A percentile compares a stretch with the other conserved stretches of the same genome.
These are phyloP conservation scores for Didymella glomerata DNA, from an alignment of 2,329 filamentous ascomycete genomes.

Conservation along the genomic window DNA sequence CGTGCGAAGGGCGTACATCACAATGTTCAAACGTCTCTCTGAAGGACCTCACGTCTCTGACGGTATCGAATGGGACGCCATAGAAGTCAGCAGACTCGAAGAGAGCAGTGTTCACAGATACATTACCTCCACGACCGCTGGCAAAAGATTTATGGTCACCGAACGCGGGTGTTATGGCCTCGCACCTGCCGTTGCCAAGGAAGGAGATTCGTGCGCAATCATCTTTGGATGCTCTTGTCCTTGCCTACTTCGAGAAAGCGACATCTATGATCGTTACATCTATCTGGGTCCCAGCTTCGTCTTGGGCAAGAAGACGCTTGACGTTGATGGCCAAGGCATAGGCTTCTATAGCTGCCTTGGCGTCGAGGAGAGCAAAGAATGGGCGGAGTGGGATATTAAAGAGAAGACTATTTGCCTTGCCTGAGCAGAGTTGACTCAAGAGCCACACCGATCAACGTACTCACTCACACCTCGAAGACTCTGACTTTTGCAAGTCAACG, in stretches of 20 bases:
- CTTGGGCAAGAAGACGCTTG: not conserved
- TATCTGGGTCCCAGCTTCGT: conserved; percentile 3
- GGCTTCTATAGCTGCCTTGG: conserved; percentile 19
- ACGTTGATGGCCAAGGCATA: conserved; percentile 1
- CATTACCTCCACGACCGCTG: conserved; percentile 10
- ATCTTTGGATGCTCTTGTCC: conserved; percentile 20
- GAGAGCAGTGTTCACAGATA: conserved; percentile 4
- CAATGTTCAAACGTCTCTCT: not conserved
- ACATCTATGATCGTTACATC: not conserved
- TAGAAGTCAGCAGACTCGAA: not conserved
- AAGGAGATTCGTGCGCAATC: conserved; percentile 16
- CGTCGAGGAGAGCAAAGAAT: conserved; percentile 22
- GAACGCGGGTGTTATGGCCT: conserved; percentile 17
- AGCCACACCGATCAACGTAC: too few species aligned
- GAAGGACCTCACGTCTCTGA: not conserved
- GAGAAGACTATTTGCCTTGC: conserved; percentile 22
- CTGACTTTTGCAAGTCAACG: too few species aligned
- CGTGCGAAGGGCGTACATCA: not conserved
- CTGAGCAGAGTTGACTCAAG: not conserved
- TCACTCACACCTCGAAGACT: too few species aligned
- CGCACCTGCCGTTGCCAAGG: conserved; percentile 6
- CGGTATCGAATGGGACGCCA: not conserved
- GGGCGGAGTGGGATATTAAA: conserved; percentile 20
- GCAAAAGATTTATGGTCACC: conserved; percentile 15
- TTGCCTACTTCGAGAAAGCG: conserved; percentile 8